Evolutionary conservation across 2,329 filamentous ascomycete species (phyloP), one percentile per base, ranked within the genome.

Genomic region (Teratosphaeriaceae sp.): DNA sequence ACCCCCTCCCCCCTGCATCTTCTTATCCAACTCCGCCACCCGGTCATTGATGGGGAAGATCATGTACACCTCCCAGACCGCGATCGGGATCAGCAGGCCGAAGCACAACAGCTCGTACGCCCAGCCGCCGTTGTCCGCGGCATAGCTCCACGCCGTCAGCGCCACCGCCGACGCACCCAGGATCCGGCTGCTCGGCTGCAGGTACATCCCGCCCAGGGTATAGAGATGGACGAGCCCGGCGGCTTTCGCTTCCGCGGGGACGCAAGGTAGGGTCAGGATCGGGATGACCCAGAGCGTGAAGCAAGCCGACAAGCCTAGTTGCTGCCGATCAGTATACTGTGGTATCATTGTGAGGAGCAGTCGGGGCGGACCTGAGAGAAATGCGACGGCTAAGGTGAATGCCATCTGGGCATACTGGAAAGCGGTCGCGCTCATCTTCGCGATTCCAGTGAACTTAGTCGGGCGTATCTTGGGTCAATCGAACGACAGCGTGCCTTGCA

Each of bases 1-100:
- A 15, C 20, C 21, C 20, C 35, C 35, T 23, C 22, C 35, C 35
- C 24, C 24, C 35, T 20, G n/a, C 35, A 38, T 23, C 35, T 18
- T 9, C n/a, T 15, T 11, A 18, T 38, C 22, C 20, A 38, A 15
- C 35, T 23, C 35, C n/a, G 35, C 35, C 7, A 48, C 53, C 19
- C 29, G 20, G 15, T 42, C 45, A 18, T 47, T 47, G 15, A 47
- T 47, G 3, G 42, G 45, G 16, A 47, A 47, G 22, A 33, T 43
- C 27, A 44, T 47, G 1, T 55, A 45, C 1, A 51, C 55, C 19
- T 43, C 51, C 3, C 21, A 47, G 22, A 45, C 46, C 27, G 48
- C 53, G 21, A 16, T 38, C 18, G 34, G 33, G 4, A 42, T 23
- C 12, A 47, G 23, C 13, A 31, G 19, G 3, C 18, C 31, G 12